phyloP scores from a whole-genome alignment of 768 basidiomycete genomes.

The Phanerochaete sordida region DNA sequence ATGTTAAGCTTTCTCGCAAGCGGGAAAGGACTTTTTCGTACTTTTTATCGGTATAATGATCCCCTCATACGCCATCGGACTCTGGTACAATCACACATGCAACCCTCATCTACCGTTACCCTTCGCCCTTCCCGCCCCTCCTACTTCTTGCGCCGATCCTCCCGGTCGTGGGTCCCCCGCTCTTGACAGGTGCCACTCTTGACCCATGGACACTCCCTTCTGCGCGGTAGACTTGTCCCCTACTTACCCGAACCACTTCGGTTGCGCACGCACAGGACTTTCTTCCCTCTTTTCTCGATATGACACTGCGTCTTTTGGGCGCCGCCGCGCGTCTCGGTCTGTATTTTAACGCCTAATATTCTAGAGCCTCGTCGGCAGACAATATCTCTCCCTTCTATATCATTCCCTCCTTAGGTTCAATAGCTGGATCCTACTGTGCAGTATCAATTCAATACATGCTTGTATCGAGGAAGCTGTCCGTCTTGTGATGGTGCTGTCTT shows the following conservation, averaged over 20 bases:
- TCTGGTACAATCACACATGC: conserved; percentile 1
- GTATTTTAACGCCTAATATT: conserved; percentile 9
- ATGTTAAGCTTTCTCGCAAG: conserved; percentile 1
- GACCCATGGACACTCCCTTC: neutral
- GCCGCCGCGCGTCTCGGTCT: conserved; percentile 6
- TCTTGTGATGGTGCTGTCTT: too few species aligned
- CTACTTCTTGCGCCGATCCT: neutral
- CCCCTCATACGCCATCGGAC: conserved; percentile 7
- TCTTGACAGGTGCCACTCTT: neutral
- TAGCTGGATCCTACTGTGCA: conserved; percentile 1
- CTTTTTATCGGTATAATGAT: conserved; percentile 1
- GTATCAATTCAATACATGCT: neutral
- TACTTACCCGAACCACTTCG: neutral
- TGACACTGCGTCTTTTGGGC: neutral
- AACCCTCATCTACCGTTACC: conserved; percentile 4
- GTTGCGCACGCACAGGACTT: neutral
- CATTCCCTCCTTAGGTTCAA: neutral
- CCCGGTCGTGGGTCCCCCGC: neutral
- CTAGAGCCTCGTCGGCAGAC: conserved; percentile 4
- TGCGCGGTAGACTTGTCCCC: neutral
- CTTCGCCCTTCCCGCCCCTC: neutral
- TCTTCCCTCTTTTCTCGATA: neutral
- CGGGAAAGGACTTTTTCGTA: neutral
- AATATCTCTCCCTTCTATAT: neutral
- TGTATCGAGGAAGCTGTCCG: conserved; percentile 2